Evolutionary conservation across 805 yeast species (phyloP), one percentile per base, ranked within the genome.

Genomic region (Lipomyces kockii): DNA sequence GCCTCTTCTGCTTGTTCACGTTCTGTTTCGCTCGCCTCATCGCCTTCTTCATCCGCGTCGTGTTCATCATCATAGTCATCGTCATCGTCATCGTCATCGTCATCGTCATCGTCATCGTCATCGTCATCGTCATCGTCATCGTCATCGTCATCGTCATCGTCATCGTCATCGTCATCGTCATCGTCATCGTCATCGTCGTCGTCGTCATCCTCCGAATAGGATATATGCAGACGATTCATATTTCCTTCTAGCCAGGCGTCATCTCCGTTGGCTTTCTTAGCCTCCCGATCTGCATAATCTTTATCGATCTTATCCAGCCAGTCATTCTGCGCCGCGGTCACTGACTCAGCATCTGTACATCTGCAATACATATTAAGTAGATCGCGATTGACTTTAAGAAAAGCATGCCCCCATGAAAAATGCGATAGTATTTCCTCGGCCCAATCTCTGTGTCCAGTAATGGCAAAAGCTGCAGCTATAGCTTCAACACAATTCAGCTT

Each of bases 401-500:
- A 95, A 0, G 90, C 88, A n/a, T 86, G 84, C 1, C 99, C 99
- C 97, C 98, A 95, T 0, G 96, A 88, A 75, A 95, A 95, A 75
- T 93, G 87, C 59, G 86, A 83, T 69, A 95, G 79, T 20, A 94
- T 82, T 68, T 85, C 84, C 25, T 83, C 85, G 0, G 99, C 98
- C 97, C 96, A 92, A 71, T 93, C 98, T 56, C 81, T 80, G 71
- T 87, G 93, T 0, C 98, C 98, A 1, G 92, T 94, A 65, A 95
- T 93, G 0, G 97, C 97, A 76, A 95, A 89, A 75, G 97, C 92
- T 0, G 99, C 98, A 1, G 99, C 99, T 52, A 95, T 80, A 0
- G 99, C 99, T 77, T 95, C 99, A 5, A 92, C 99, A 78, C 99
- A 95, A 78, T 95, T 95, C 65, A 95, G 81, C 74, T 88, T 85